Evolutionary conservation across 148 eudicot species (phyloP), one percentile per base, ranked within the genome.

Genomic region (Euryodendron excelsum): DNA sequence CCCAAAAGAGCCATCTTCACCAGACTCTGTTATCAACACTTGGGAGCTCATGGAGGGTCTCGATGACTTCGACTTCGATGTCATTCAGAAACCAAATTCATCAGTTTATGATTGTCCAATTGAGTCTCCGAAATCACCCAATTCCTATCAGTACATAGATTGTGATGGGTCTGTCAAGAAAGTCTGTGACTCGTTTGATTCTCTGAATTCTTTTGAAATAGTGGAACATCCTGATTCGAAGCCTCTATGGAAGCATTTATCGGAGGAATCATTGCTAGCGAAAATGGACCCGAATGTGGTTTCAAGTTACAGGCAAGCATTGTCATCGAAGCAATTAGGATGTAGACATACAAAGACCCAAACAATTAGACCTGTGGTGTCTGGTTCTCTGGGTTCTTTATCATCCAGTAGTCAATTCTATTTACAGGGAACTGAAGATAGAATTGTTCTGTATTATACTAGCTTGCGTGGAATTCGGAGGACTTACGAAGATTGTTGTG

Each of bases 41-140:
- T 94, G 98, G 98, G 98, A 92, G 73, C 92, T 94, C 76, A 94
- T 94, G 98, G 97, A 92, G 84, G 98, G 96, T 33, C 93, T 94
- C 36, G 96, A 92, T 67, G 97, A 90, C 7, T 84, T 88, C 55
- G 82, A 80, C 39, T 78, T 70, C 69, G 83, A 82, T 50, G 60
- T 60, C 28, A 76, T 85, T 36, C 83, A 84, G 23, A 64, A 52
- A 30, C 53, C 53, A 48, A 41, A 41, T 41, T n/a, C n/a, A n/a
- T n/a, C n/a, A n/a, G n/a, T n/a, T n/a, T n/a, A n/a, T n/a, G n/a
- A n/a, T n/a, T n/a, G n/a, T n/a, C n/a, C n/a, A n/a, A 41, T 41
- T 41, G 45, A 41, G 45, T 41, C 45, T 8, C 53, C 53, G 2
- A 13, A 48, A 48, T 6, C 7, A 0, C 77, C 78, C 80, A 67